These are phyloP conservation scores for Microthlaspi erraticum DNA, from an alignment of 345 rosid genomes.

Conservation along the genomic window DNA sequence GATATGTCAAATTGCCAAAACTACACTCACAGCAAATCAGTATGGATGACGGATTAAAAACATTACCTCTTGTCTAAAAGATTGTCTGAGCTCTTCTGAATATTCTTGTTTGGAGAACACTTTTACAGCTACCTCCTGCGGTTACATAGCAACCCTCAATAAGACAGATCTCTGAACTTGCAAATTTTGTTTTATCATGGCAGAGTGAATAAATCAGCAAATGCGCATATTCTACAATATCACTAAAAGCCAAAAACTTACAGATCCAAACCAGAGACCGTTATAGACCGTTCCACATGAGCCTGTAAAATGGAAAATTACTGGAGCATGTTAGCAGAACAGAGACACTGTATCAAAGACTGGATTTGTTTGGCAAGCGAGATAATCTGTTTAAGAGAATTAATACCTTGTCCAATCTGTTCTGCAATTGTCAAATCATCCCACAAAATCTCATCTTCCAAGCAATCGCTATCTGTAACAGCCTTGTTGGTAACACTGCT, in stretches of 20 bases:
- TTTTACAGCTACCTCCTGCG: constrained; percentile 97
- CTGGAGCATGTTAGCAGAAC: constrained; percentile 19
- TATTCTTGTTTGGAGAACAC: constrained; percentile 96
- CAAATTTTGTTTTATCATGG: not conserved
- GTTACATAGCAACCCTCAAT: constrained; percentile 40
- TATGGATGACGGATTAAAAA: constrained; percentile 18
- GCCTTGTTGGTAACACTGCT: constrained; percentile 75
- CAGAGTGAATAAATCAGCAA: constrained; percentile 38
- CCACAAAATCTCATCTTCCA: constrained; percentile 92
- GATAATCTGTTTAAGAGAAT: not conserved
- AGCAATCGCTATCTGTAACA: constrained; percentile 73
- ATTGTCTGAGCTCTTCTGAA: constrained; percentile 74
- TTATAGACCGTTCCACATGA: constrained; percentile 98
- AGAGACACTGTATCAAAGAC: constrained; percentile 34
- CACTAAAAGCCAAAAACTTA: constrained; percentile 63
- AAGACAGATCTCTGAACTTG: constrained; percentile 26
- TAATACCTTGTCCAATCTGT: constrained; percentile 89
- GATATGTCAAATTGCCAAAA: constrained; percentile 7
- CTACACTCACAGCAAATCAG: constrained; percentile 1
- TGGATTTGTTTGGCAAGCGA: constrained; percentile 11
- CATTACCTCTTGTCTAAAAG: constrained; percentile 89
- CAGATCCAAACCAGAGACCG: constrained; percentile 99
- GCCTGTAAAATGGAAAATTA: constrained; percentile 57
- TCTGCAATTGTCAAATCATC: constrained; percentile 88
- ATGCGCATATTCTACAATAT: constrained; percentile 26